Base-by-base conservation (phyloP, 768 basidiomycete species). In the Mycena latifolia region DNA sequence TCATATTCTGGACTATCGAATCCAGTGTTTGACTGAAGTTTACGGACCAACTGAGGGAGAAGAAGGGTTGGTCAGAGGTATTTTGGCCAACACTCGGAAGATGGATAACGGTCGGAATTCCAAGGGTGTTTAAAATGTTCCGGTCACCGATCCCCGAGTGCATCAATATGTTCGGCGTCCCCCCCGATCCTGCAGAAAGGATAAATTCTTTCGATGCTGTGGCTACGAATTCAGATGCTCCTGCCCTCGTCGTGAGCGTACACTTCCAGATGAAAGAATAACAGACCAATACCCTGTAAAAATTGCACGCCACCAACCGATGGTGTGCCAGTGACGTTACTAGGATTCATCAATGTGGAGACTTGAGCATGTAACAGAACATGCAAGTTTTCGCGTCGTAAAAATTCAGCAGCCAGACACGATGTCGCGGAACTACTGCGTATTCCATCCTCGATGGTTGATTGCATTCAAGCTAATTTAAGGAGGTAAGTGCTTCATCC, bases 371-470 rank as follows among this genome's bases (percentile, higher is more conserved):
- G 64, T 9, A 77, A 18, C 17, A 78, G 55, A 25, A 80, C 67
- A 59, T 77, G 66, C 25, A 80, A 66, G 57, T 79, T 80, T 1
- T 68, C 50, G 20, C 78, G 72, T 11, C 46, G 31, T 31, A 73
- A 58, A 48, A 71, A 46, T 18, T 76, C 66, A 17, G 71, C 58
- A 3, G 65, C 62, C 22, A 79, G 69, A 56, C 78, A 77, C 6
- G 78, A 72, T 22, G 74, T 76, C 17, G 77, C 77, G 5, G 76
- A 72, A 51, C 75, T 76, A 28, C 75, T 77, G 12, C 78, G 72
- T 14, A 54, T 61, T 28, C 77, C 75, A 33, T 63, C 58, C 6
- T 59, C 66, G 41, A 77, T 71, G n/a, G 74, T 71, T 0, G 62
- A 52, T 46, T n/a, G n/a, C n/a, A n/a, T n/a, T n/a, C n/a, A n/a